Base-by-base conservation (phyloP, 2,329 filamentous ascomycete species). In the Phoma sp. region DNA sequence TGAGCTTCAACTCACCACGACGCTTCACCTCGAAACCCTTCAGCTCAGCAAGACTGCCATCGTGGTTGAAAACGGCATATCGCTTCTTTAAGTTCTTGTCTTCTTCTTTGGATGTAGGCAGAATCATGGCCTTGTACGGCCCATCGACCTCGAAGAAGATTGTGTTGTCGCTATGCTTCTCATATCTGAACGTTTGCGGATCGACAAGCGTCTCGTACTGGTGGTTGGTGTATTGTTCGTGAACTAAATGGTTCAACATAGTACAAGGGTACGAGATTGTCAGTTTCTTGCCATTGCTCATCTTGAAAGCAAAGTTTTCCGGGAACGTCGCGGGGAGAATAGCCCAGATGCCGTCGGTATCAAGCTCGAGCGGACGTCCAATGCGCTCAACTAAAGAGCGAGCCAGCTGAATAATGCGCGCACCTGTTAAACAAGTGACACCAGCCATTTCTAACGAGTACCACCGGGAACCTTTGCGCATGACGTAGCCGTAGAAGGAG, bases 121-220 rank as follows among this genome's bases (percentile, higher is more conserved):
- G 77, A 57, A 99, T 88, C 95, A 99, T 99, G 60, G 95, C 95
- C 74, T 86, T 93, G 82, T 99, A 99, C 0, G 95, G 95, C 4
- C 95, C 95, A 68, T 99, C 95, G 43, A 99, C 95, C 76, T 99
- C 95, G 78, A 99, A 99, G 80, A 99, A 99, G 75, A 99, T 99
- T 31, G 93, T 95, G 76, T 99, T 99, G 72, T 99, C 95, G 79
- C 94, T 98, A 74, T 96, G 91, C 0, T 94, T 99, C 72, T 97
- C 91, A 69, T 99, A 99, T 72, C 88, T 90, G 82, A 95, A 92
- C 0, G 86, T 91, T 56, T 85, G 82, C 3, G 86, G 84, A 65
- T 99, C 93, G 0, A 86, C 83, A 2, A 99, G 82, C 0, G 91
- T 94, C 79, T 99, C 93, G 73, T 99, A 99, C 70, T 99, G 95